Base-by-base conservation (phyloP, 1,284 basidiomycete species). In the Irpex sp. region DNA sequence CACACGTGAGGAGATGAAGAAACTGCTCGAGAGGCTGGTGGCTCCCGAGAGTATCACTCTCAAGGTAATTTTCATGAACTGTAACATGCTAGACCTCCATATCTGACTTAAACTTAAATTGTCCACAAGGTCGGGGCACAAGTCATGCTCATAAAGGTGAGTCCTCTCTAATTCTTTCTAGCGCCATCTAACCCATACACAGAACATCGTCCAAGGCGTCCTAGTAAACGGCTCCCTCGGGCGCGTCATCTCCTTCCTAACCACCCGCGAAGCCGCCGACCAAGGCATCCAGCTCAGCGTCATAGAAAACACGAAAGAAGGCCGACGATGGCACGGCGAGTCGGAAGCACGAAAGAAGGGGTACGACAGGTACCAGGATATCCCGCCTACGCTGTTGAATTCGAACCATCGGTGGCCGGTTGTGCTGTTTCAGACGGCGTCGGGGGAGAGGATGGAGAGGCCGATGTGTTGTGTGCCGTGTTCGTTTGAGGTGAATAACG, bases 191-290 rank as follows among this genome's bases (percentile, higher is more conserved):
- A 35, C 26, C 43, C 11, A 17, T n/a, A 5, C 21, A 3, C 36
- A 68, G 67, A 68, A 68, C 35, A 51, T 66, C 4, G 61, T 58
- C 1, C 67, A 68, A 60, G 67, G 67, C 11, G n/a, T 78, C 21
- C 81, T 98, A 1, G 95, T 97, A 57, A 98, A 98, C 71, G 95
- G 95, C 0, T 93, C 90, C 26, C 87, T 96, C 72, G 95, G 95
- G 33, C 84, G 82, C 57, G 85, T 98, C 15, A 72, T 89, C n/a
- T 83, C 81, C 0, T 97, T 97, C 70, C 9, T 54, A 39, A 66
- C 63, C 2, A 49, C 60, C 3, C 54, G 39, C 4, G 65, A 68
- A 35, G 67, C 67, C 4, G 33, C 35, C 4, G 26, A 53, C 11
- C 26, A 37, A 26, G 60, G 63, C n/a, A 59, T 55, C 9, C 4